Base-by-base conservation (phyloP, 768 basidiomycete genomes). In the Symmetrospora coprosmae region DNA sequence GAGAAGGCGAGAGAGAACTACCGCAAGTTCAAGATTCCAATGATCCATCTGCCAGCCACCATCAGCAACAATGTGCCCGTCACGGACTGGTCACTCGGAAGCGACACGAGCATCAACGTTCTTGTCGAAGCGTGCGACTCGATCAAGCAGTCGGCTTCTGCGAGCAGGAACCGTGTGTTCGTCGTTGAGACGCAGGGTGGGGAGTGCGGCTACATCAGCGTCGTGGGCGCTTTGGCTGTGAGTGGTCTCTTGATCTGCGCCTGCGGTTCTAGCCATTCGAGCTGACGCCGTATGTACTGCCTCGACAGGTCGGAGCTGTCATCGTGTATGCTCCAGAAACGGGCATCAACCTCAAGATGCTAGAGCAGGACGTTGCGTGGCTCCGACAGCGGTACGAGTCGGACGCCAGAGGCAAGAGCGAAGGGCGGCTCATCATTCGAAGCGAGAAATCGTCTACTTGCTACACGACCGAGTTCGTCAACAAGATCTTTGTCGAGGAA, bases 181-280 rank as follows among this genome's bases (percentile, higher is more conserved):
- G 86, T 97, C 1, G 88, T 99, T 17, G 92, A 99, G 74, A 96
- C 91, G 0, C 94, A 97, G 72, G 94, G 94, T 48, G 94, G 92
- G 8, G 84, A 85, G 70, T 94, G 87, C 71, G 94, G 94, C 8
- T 99, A 91, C 71, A 81, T 99, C 58, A 90, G 91, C 2, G 83
- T 90, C 1, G 80, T 97, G 79, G 94, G 94, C 51, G 94, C 89
- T 6, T 76, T 99, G 67, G 94, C 92, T 38, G 91, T 92, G 66
- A 73, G 87, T 78, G 31, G 14, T 5, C 13, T 37, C 7, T 52
- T 47, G 45, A 27, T n/a, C n/a, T n/a, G n/a, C n/a, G n/a, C n/a
- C n/a, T n/a, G 2, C 14, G 14, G 6, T 1, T 13, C 17, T 1
- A 33, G 48, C 19, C n/a, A n/a, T 0, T 5, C 17, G 37, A 21